Base-by-base conservation (phyloP, 1,284 basidiomycete species). In the Cutaneotrichosporon daszewskae region DNA sequence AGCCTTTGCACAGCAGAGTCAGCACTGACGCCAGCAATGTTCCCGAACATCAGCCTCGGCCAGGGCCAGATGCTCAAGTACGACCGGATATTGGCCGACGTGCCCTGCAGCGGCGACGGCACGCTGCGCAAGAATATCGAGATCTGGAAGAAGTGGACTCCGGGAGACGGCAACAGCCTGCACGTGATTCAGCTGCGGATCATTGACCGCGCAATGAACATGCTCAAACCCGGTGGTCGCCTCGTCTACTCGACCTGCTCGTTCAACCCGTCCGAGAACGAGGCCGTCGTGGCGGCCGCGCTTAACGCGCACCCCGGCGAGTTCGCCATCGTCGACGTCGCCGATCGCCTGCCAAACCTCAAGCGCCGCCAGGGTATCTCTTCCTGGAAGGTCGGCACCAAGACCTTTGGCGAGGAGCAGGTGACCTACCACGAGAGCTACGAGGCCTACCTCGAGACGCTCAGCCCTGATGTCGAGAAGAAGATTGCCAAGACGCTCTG, bases 171-270 rank as follows among this genome's bases (percentile, higher is more conserved):
- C 11, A 90, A 94, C 64, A 87, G 88, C 8, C 69, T 98, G 47
- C 94, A 97, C 68, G 87, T 87, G 8, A 74, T 99, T 23, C 95
- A 99, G 69, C 75, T 92, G 27, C 85, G 94, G 18, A 97, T 98
- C 55, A 77, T 98, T 16, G 77, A 85, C 54, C 84, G 94, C 14
- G 92, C 85, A 5, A 92, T 99, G 83, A 81, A 83, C 49, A 79
- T 96, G 72, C 79, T 99, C 33, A 83, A 85, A 54, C 79, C 80
- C 4, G 82, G 84, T 17, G 94, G 94, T 11, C 81, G 88, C 27
- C 84, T 98, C 47, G 92, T 97, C 20, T 98, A 98, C 71, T 98
- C 94, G 4, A 99, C 94, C 0, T 98, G 95, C 68, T 97, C 92
- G 1, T 76, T 98, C 59, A 98, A 98, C 70, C 95, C 94, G 1